Percentiles rank a stretch among this genome's conserved stretches.
Evolutionary conservation across 805 yeast species (phyloP).

Genomic region (Alloascoidea africana): DNA sequence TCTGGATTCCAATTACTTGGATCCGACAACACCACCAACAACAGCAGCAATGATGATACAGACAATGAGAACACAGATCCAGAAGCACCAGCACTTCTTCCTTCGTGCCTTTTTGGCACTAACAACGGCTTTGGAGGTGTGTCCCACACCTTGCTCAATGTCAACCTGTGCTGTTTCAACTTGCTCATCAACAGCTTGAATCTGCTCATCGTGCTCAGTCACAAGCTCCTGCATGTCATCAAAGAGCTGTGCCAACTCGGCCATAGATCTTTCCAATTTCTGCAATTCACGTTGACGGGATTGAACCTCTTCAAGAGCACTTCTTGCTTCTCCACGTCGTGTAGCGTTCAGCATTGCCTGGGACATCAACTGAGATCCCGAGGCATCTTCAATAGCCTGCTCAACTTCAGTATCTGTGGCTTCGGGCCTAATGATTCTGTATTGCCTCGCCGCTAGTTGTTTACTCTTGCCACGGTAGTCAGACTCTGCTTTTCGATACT

Average conservation of each 20-base stretch:
- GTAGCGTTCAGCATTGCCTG: conserved; percentile 68
- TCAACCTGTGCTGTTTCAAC: conserved; percentile 61
- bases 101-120: conserved; percentile 68
- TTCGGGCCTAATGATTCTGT: conserved; percentile 64
- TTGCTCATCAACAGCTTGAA: conserved; percentile 55
- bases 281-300: conserved; percentile 72
- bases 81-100: conserved; percentile 59
- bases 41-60: not conserved
- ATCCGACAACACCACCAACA: conserved; percentile 1
- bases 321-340: conserved; percentile 75
- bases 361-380: conserved; percentile 69
- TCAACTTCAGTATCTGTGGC: conserved; percentile 61
- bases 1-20: too few relatives aligned
- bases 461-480: conserved; percentile 57
- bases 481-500: conserved; percentile 56
- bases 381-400: conserved; percentile 57
- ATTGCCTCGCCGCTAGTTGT: conserved; percentile 68
- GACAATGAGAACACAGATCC: conserved; percentile 24
- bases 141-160: conserved; percentile 71
- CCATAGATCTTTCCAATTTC: conserved; percentile 73
- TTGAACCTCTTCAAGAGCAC: conserved; percentile 74
- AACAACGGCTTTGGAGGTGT: conserved; percentile 62
- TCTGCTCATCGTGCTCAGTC: conserved; percentile 64
- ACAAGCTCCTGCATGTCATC: conserved; percentile 76
- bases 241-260: conserved; percentile 67